phyloP scores from a whole-genome alignment of 495 filamentous ascomycete species.

The Hypoxylon lenormandii region DNA sequence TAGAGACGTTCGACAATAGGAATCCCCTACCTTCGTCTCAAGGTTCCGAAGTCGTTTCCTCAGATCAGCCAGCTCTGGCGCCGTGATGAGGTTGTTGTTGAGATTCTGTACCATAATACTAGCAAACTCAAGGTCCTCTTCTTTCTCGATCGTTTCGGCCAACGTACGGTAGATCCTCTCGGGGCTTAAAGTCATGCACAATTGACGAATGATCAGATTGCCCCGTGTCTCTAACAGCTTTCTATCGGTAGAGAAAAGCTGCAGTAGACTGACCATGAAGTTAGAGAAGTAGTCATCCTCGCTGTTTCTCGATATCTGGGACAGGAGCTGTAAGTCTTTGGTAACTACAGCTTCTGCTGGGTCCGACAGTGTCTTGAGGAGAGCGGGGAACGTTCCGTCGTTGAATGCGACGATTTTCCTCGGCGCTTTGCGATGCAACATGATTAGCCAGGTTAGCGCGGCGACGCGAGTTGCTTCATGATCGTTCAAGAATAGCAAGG shows the following conservation, averaged over 20 bases:
- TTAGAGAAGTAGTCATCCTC: slow-evolving; percentile 97
- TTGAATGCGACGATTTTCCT: slow-evolving; percentile 94
- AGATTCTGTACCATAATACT: slow-evolving; percentile 99
- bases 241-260: slow-evolving; percentile 93
- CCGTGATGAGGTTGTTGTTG: slow-evolving; percentile 98
- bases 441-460: slow-evolving; percentile 93
- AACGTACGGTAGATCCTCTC: slow-evolving; percentile 96
- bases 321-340: slow-evolving; percentile 91
- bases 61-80: slow-evolving; percentile 90
- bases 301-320: slow-evolving; percentile 94
- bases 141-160: slow-evolving; percentile 96
- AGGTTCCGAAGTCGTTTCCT: slow-evolving; percentile 89
- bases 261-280: slow-evolving; percentile 96
- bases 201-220: slow-evolving; percentile 94
- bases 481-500: slow-evolving; percentile 92
- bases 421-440: slow-evolving; percentile 95
- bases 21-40: slow-evolving; percentile 76
- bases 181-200: slow-evolving; percentile 90
- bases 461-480: slow-evolving; percentile 95
- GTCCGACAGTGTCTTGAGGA: slow-evolving; percentile 96
- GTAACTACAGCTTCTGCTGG: slow-evolving; percentile 96
- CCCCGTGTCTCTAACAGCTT: slow-evolving; percentile 90
- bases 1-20: neutral
- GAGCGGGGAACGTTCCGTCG: slow-evolving; percentile 94
- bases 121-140: slow-evolving; percentile 97